Percentiles rank a stretch among this genome's conserved stretches.
These are phyloP conservation scores for Monilinia fructigena DNA, from an alignment of 2,329 filamentous ascomycete species.

Conservation along the genomic window DNA sequence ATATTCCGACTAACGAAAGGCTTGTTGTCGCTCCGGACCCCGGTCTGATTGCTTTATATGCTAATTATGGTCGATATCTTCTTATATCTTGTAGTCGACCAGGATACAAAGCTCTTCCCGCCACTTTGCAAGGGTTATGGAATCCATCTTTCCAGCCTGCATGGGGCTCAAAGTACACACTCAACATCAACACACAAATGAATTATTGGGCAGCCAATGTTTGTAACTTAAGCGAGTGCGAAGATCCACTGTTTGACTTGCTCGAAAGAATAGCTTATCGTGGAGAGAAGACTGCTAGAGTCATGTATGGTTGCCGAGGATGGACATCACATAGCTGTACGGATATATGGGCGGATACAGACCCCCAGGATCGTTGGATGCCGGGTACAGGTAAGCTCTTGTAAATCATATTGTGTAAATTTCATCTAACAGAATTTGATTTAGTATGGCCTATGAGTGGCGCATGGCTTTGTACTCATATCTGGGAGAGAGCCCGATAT, in stretches of 20 bases:
- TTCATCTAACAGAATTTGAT: not conserved
- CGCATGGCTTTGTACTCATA: constrained; percentile 45
- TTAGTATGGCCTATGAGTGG: constrained; percentile 44
- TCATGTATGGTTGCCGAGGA: constrained; percentile 39
- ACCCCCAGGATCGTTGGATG: constrained; percentile 40
- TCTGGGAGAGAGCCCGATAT: constrained; percentile 44
- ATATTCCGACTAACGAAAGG: constrained; percentile 38
- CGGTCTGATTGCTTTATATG: constrained; percentile 38
- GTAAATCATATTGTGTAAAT: not conserved
- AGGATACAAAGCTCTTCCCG: constrained; percentile 41
- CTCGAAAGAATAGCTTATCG: constrained; percentile 42
- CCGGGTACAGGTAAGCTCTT: constrained; percentile 35
- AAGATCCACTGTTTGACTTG: constrained; percentile 44
- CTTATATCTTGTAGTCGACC: constrained; percentile 42
- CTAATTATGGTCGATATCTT: constrained; percentile 44
- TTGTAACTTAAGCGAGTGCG: constrained; percentile 41
- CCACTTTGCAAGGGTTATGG: constrained; percentile 49
- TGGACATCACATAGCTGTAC: constrained; percentile 41
- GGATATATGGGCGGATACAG: constrained; percentile 41
- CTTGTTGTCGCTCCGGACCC: constrained; percentile 30
- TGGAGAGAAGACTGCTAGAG: constrained; percentile 38
- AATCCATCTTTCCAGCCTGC: constrained; percentile 45
- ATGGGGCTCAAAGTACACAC: constrained; percentile 51
- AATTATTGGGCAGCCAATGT: constrained; percentile 49
- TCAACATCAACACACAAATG: constrained; percentile 55